Evolutionary conservation across 306 rosid species (phyloP).

Genomic region (Vigna radiata): DNA sequence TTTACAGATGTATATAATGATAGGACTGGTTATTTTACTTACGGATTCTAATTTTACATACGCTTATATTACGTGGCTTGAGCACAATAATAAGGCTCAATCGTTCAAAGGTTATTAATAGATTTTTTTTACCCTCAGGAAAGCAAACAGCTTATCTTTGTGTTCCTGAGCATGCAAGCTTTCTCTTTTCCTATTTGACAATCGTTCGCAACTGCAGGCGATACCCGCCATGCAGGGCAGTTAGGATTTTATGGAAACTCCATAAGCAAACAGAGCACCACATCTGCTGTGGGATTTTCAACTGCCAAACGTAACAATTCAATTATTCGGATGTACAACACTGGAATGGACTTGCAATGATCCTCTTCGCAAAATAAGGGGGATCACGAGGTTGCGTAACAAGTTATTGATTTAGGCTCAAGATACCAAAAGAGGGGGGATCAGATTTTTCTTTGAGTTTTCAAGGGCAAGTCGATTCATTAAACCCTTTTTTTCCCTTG

Average conservation of each 20-base stretch:
- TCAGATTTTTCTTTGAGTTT: background rate
- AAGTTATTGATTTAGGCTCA: conserved; percentile 25
- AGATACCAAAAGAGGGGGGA: conserved; percentile 1
- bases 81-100: background rate
- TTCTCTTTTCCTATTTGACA: conserved; percentile 5
- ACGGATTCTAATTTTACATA: background rate
- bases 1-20: background rate
- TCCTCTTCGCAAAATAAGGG: background rate
- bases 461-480: background rate
- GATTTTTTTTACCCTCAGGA: background rate
- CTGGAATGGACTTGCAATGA: background rate
- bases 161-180: background rate
- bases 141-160: background rate
- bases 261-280: background rate
- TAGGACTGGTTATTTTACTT: background rate
- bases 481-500: background rate
- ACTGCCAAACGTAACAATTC: conserved; percentile 36
- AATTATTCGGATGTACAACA: conserved; percentile 3
- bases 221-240: conserved; percentile 34
- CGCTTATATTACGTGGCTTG: background rate
- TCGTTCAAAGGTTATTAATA: background rate
- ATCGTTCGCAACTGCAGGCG: background rate
- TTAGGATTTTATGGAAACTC: background rate
- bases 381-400: background rate
- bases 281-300: background rate